Base-by-base conservation (phyloP, 495 filamentous ascomycete species). In the Aspergillus funiculosus region DNA sequence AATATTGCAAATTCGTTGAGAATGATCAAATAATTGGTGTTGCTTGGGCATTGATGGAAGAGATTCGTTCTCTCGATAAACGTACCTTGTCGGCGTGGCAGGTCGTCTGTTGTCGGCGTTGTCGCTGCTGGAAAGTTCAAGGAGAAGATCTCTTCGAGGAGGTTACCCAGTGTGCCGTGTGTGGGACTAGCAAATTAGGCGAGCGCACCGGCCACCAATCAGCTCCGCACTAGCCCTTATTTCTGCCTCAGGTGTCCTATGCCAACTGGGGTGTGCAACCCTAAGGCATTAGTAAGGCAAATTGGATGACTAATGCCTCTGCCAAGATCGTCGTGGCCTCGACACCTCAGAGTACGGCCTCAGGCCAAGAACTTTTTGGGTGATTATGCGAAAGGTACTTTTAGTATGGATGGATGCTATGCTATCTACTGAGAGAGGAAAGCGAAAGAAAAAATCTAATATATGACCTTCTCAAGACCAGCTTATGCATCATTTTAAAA, bases 21-120 rank as follows among this genome's bases (percentile, higher is more conserved):
- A 6, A 36, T 26, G 7, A 1, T 26, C 4, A 9, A 44, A 21
- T 35, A 7, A 21, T 17, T n/a, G 6, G 2, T 7, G n/a, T 10
- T 19, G 32, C 7, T 13, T 10, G 11, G 28, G 1, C 8, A n/a
- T 32, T 6, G 15, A 35, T 18, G 4, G 13, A 2, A 39, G 25
- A 6, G 26, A 22, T 19, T 7, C 22, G 7, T 8, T 19, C 26
- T 17, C 13, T 22, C 17, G 30, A 38, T 38, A 20, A 51, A 59
- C 68, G 53, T 72, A 74, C 70, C 70, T 74, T 74, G 70, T 72
- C 70, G 70, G 63, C 64, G 63, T 69, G 61, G 63, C 61, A 58
- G 61, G 62, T 70, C 60, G 71, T 68, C 64, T 60, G 57, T 73
- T 65, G 69, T 74, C 64, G 68, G 69, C 63, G 65, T 70, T 61